phyloP scores from a whole-genome alignment of 2,329 filamentous ascomycete species.

The Torrubiellomyces zombiae region DNA sequence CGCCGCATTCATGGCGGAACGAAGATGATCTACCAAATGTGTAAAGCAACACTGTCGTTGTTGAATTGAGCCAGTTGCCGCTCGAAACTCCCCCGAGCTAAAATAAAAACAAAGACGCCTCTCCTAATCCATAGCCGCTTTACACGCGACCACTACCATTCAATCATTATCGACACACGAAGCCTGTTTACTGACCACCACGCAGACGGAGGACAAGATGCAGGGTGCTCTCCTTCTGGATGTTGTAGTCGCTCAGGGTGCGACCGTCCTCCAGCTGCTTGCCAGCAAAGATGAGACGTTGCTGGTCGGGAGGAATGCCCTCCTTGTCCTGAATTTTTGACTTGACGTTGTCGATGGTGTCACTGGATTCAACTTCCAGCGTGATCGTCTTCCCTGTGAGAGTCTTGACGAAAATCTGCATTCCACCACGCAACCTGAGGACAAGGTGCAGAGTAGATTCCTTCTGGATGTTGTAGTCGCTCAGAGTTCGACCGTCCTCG shows the following conservation, averaged over 20 bases:
- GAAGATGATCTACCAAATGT: too few species aligned
- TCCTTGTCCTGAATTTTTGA: conserved; percentile 98
- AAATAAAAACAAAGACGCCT: too few species aligned
- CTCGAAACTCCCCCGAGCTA: too few species aligned
- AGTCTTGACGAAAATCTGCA: conserved; percentile 65
- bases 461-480: conserved; percentile 96
- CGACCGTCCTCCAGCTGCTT: conserved; percentile 94
- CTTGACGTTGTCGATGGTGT: conserved; percentile 96
- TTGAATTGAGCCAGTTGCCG: too few species aligned
- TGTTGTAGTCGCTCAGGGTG: conserved; percentile 85
- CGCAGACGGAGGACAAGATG: conserved; percentile 82
- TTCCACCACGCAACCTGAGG: conserved; percentile 66
- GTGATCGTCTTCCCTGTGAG: conserved; percentile 93
- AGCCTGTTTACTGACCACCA: conserved; percentile 49
- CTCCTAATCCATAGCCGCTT: too few species aligned
- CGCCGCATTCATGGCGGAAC: too few species aligned
- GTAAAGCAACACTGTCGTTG: too few species aligned
- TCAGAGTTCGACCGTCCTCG: conserved; percentile 78
- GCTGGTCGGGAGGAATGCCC: conserved; percentile 89
- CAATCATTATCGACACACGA: not conserved
- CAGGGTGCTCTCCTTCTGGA: conserved; percentile 82
- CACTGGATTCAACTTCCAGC: conserved; percentile 71
- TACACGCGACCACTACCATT: too few species aligned
- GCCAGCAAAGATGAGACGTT: conserved; percentile 88
- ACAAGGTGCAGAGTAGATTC: conserved; percentile 71